phyloP scores from a whole-genome alignment of 768 basidiomycete genomes.

The Neoboletus magnificus region DNA sequence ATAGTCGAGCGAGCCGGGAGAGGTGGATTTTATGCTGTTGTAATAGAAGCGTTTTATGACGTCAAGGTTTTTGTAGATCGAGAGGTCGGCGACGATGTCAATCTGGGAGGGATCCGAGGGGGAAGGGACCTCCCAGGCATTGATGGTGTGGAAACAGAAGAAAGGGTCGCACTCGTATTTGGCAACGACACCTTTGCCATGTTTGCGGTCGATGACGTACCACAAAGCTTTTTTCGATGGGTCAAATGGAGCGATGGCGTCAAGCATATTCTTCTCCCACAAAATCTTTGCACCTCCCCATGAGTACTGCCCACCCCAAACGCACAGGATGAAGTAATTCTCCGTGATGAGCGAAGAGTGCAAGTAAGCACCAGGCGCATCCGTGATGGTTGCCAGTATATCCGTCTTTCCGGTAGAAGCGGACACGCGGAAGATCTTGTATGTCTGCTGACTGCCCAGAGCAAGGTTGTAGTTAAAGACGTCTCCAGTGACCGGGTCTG shows the following conservation, averaged over 20 bases:
- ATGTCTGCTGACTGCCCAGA: constrained; percentile 27
- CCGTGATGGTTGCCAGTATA: constrained; percentile 35
- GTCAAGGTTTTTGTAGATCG: constrained; percentile 33
- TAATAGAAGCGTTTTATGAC: constrained; percentile 33
- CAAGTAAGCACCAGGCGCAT: constrained; percentile 38
- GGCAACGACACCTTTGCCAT: constrained; percentile 35
- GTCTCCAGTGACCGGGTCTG: constrained; percentile 35
- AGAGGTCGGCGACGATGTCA: constrained; percentile 36
- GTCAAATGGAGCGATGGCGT: constrained; percentile 33
- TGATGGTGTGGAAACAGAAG: constrained; percentile 40
- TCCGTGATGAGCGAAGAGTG: constrained; percentile 38
- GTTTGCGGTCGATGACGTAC: constrained; percentile 38
- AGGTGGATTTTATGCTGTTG: constrained; percentile 27
- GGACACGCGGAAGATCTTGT: constrained; percentile 36
- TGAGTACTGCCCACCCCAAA: constrained; percentile 32
- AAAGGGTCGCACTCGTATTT: constrained; percentile 37
- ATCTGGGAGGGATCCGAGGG: constrained; percentile 23
- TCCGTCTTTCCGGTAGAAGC: constrained; percentile 30
- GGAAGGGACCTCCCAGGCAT: constrained; percentile 36
- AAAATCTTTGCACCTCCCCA: constrained; percentile 30
- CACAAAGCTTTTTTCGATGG: constrained; percentile 29
- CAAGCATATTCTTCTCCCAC: constrained; percentile 33
- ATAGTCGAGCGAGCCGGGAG: constrained; percentile 24
- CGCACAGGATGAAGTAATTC: constrained; percentile 35
- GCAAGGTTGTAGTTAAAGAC: constrained; percentile 35